phyloP scores from a whole-genome alignment of 768 basidiomycete genomes.

The Postia placenta region DNA sequence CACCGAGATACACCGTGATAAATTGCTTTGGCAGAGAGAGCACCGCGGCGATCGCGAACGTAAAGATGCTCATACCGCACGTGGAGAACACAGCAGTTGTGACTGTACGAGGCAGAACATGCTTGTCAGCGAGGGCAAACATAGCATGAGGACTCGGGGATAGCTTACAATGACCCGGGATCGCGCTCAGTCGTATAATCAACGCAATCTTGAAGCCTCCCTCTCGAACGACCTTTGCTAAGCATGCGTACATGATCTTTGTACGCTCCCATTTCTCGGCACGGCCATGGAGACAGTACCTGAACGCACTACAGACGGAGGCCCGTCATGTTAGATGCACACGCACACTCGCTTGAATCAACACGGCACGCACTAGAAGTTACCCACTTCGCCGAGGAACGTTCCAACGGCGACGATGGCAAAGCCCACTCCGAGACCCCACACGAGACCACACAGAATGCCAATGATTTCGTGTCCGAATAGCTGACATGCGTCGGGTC shows the following conservation, averaged over 20 bases:
- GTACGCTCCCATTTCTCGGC: conserved; percentile 59
- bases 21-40: conserved; percentile 89
- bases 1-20: conserved; percentile 87
- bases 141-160: no score
- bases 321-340: background rate
- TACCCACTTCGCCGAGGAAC: conserved; percentile 80
- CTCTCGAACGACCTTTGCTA: conserved; percentile 61
- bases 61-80: conserved; percentile 79
- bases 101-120: conserved; percentile 36
- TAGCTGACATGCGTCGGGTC: conserved; percentile 36
- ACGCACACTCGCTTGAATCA: background rate
- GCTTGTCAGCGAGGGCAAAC: no score
- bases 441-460: conserved; percentile 83
- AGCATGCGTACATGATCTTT: conserved; percentile 40
- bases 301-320: conserved; percentile 60
- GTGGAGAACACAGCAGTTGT: conserved; percentile 86
- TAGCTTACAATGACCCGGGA: conserved; percentile 82
- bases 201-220: conserved; percentile 86
- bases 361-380: conserved; percentile 79
- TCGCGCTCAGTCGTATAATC: conserved; percentile 71
- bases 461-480: conserved; percentile 93
- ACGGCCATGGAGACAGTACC: conserved; percentile 66
- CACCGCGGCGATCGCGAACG: conserved; percentile 74
- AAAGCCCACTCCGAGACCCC: conserved; percentile 85
- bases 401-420: conserved; percentile 82